These are phyloP conservation scores for Bjerkandera adusta DNA, from an alignment of 1,284 basidiomycete genomes.

Conservation along the genomic window DNA sequence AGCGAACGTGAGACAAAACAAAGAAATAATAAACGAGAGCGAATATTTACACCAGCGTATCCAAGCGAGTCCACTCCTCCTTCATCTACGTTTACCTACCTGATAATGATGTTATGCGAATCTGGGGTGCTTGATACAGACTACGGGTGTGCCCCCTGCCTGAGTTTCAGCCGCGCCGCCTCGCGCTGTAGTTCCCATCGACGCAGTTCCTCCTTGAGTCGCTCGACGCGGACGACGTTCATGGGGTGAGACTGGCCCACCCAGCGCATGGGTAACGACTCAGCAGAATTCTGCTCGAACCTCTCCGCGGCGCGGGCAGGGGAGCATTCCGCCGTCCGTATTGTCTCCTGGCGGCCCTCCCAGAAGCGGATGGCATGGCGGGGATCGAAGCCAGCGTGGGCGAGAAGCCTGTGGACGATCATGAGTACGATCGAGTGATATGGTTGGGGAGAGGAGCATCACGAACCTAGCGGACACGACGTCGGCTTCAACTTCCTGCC, in stretches of 20 bases:
- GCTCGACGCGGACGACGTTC: slow-evolving; percentile 54
- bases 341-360: slow-evolving; percentile 46
- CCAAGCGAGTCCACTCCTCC: too few relatives aligned
- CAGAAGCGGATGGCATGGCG: slow-evolving; percentile 72
- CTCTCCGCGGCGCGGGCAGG: slow-evolving; percentile 26
- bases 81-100: too few relatives aligned
- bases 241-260: slow-evolving; percentile 59
- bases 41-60: too few relatives aligned
- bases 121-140: too few relatives aligned
- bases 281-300: slow-evolving; percentile 16
- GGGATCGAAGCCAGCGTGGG: slow-evolving; percentile 85
- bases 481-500: slow-evolving; percentile 87
- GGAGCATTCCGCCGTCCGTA: slow-evolving; percentile 38
- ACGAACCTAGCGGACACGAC: slow-evolving; percentile 75
- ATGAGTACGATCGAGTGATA: neutral
- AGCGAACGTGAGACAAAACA: too few relatives aligned
- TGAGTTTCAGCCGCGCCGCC: slow-evolving; percentile 19
- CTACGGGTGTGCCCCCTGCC: slow-evolving; percentile 3
- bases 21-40: too few relatives aligned
- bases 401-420: slow-evolving; percentile 58
- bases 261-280: slow-evolving; percentile 25
- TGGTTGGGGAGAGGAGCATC: neutral
- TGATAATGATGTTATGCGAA: too few relatives aligned
- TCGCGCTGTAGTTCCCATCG: slow-evolving; percentile 59
- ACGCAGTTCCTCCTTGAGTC: slow-evolving; percentile 59